These are phyloP conservation scores for Neurospora sp. DNA, from an alignment of 495 filamentous ascomycete species.

Conservation along the genomic window DNA sequence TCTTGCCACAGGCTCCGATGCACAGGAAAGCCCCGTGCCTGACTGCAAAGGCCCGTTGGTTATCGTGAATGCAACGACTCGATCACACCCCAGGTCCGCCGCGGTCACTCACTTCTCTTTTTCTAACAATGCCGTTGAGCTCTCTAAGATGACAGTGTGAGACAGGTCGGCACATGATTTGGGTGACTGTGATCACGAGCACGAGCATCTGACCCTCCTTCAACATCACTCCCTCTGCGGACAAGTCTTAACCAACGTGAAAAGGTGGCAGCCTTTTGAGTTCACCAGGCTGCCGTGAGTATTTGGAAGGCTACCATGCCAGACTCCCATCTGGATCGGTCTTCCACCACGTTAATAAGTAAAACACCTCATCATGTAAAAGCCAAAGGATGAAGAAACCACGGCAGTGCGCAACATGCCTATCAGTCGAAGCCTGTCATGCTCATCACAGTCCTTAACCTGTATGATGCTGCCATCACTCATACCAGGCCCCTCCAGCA, in stretches of 20 bases:
- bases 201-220: not conserved
- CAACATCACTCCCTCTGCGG: not conserved
- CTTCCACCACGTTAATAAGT: not conserved
- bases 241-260: not conserved
- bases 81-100: not conserved
- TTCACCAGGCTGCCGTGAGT: not conserved
- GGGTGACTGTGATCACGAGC: not conserved
- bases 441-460: not conserved
- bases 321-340: not conserved
- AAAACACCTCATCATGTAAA: not conserved
- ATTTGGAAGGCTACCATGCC: not conserved
- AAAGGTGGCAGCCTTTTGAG: not conserved
- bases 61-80: not conserved
- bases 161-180: slow-evolving; percentile 19
- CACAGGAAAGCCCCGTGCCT: not conserved
- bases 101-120: not conserved
- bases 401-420: not conserved
- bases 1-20: not conserved
- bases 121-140: not conserved
- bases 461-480: not conserved
- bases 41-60: not conserved
- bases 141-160: slow-evolving; percentile 2
- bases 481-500: not conserved
- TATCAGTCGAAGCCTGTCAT: not conserved
- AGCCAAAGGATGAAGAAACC: not conserved